Evolutionary conservation across 129 eudicot species (phyloP), one percentile per base, ranked within the genome.

Genomic region (Centella asiatica): DNA sequence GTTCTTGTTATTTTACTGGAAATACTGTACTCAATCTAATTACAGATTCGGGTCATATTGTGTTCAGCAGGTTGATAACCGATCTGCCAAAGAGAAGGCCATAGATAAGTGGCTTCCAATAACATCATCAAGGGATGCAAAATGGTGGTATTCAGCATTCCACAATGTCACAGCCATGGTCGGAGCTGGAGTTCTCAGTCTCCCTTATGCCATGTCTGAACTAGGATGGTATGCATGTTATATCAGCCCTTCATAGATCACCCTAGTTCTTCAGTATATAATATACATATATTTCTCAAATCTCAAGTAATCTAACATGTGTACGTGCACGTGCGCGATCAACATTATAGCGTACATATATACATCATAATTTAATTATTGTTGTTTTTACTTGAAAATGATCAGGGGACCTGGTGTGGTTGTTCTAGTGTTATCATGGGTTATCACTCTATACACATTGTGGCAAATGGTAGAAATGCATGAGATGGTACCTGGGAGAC

Each of bases 161-260:
- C 85, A 80, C 78, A 76, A 80, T 76, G 85, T 80, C 72, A 80
- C 85, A 0, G 85, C 85, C 55, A 76, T 80, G 77, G 85, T 80
- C 31, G 85, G 81, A 12, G 85, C 79, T n/a, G 85, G 85, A 48
- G 82, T 80, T 24, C 72, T 80, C 37, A 53, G 79, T 54, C 78
- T 80, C 48, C 85, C 85, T 48, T 80, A 49, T 48, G 81, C 85
- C 60, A 76, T 80, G 81, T 29, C 85, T 7, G 53, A 72, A 36
- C 74, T 80, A 2, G 85, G 85, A 72, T 80, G 85, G 85, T 80
- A 73, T 25, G 24, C 37, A 48, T 14, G 12, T 37, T 11, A 37
- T 37, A 4, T 34, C 8, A 34, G 39, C n/a, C n/a, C n/a, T n/a
- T n/a, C n/a, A n/a, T n/a, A n/a, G n/a, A n/a, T n/a, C n/a, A n/a